Evolutionary conservation across 108 stramenopile species (phyloP), one percentile per base, ranked within the genome.

Genomic region (Nannochloropsis oceanica): DNA sequence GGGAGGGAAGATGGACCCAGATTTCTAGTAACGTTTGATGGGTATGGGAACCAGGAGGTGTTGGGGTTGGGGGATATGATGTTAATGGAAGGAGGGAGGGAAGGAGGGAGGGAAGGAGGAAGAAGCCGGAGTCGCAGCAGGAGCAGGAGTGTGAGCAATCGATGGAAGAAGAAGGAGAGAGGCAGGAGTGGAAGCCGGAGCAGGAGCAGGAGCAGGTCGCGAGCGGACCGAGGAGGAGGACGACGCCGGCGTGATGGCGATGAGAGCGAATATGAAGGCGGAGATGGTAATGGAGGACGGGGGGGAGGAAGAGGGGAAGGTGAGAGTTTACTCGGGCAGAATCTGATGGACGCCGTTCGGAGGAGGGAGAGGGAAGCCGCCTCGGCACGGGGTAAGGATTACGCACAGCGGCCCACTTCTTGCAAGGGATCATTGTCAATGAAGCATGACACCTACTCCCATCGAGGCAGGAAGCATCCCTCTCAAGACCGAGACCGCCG

Each of bases 1-100:
- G 82, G 20, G 79, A 84, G 93, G 85, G 59, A 73, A 46, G 81
- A 91, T 80, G 94, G 94, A 1, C 94, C 79, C 20, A 43, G 93
- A 87, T 98, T 95, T 92, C 90, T 93, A 83, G 97, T 98, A 13
- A 95, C 94, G 0, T 98, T 98, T 89, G 92, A 95, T 10, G 95
- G 96, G 89, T 98, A 98, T 91, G 96, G 96, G 8, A 97, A 97
- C 85, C 91, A 93, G 12, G 96, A 96, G 86, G 90, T 92, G 25
- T 95, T 98, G 13, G 84, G 90, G 13, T 85, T 98, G 44, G 98
- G 98, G 22, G 96, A 96, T 86, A 91, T 98, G 85, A 86, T 86
- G 86, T 82, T 86, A 42, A 81, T 59, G 59, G 86, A 25, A 26
- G 42, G 34, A 34, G 83, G 44, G 42, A 83, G 44, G n/a, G 83